Conservation (phyloP, 352 stramenopile genomes). For the Phytophthora pinifolia region DNA sequence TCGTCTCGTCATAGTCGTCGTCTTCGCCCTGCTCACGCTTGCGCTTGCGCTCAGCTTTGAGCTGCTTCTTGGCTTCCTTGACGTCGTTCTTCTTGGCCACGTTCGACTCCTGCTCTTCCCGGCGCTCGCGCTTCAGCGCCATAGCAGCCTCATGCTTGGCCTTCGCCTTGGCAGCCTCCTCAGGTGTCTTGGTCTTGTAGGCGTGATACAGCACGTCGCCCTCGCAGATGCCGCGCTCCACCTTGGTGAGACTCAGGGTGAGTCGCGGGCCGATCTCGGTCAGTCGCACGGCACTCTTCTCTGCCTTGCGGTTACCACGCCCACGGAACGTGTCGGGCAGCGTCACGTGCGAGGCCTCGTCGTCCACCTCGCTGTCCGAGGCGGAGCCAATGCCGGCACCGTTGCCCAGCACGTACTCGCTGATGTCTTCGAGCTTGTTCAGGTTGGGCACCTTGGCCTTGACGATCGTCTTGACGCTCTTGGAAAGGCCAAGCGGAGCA, state of each 20-base stretch:
- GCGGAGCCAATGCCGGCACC: constrained; percentile 71
- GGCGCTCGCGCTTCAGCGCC: constrained; percentile 82
- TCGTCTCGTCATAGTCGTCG: constrained; percentile 46
- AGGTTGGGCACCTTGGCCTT: constrained; percentile 95
- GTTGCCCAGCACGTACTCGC: constrained; percentile 93
- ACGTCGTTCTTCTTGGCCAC: constrained; percentile 87
- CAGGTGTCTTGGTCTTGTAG: constrained; percentile 86
- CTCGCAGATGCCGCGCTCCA: constrained; percentile 95
- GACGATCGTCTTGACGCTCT: constrained; percentile 90
- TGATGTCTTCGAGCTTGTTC: constrained; percentile 95
- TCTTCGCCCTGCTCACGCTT: constrained; percentile 49
- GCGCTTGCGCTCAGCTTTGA: constrained; percentile 63
- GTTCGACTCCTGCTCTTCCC: constrained; percentile 89
- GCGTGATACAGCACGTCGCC: constrained; percentile 98
- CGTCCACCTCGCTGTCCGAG: constrained; percentile 96
- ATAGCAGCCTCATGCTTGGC: constrained; percentile 68
- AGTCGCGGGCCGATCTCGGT: constrained; percentile 96
- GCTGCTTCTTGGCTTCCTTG: constrained; percentile 79
- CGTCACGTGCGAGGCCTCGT: constrained; percentile 92
- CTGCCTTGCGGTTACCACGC: constrained; percentile 90
- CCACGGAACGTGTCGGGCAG: constrained; percentile 92
- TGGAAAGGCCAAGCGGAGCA: constrained; percentile 92
- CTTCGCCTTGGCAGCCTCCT: constrained; percentile 81
- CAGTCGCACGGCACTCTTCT: constrained; percentile 94
- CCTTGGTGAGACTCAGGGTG: constrained; percentile 95